phyloP scores from a whole-genome alignment of 2,329 filamentous ascomycete species.

The Claviceps citrina region DNA sequence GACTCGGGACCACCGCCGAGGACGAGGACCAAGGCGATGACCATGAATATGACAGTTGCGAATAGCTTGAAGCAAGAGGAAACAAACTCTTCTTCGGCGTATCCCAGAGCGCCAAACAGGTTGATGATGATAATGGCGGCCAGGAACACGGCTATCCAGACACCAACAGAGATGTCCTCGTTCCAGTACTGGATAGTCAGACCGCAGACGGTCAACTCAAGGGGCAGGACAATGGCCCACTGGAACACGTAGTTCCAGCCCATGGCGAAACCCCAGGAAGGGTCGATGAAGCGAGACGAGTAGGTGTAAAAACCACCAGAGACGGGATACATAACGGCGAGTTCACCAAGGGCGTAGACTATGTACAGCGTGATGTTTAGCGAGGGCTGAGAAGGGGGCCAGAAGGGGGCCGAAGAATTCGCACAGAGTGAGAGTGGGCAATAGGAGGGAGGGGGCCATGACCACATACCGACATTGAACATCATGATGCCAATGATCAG shows the following conservation, averaged over 20 bases:
- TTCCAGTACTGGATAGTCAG: conserved; percentile 38
- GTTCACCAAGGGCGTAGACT: conserved; percentile 42
- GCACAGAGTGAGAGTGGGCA: not conserved
- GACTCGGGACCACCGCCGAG: conserved; percentile 42
- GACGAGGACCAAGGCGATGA: conserved; percentile 44
- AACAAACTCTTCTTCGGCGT: conserved; percentile 37
- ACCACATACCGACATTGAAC: conserved; percentile 7
- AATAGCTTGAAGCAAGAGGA: conserved; percentile 36
- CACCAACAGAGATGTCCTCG: conserved; percentile 25
- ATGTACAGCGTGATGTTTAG: not conserved
- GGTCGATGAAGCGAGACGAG: conserved; percentile 42
- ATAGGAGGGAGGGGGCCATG: not conserved
- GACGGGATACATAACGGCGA: conserved; percentile 42
- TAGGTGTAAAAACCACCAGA: conserved; percentile 46
- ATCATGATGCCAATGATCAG: conserved; percentile 8
- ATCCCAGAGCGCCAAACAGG: conserved; percentile 34
- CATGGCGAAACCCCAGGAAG: conserved; percentile 40
- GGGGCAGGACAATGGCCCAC: conserved; percentile 31
- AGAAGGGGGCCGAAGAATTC: not conserved
- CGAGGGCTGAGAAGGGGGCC: not conserved
- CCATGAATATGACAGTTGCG: conserved; percentile 41
- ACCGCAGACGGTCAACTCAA: conserved; percentile 33
- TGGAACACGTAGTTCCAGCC: conserved; percentile 35
- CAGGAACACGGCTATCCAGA: conserved; percentile 38
- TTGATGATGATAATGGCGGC: conserved; percentile 31